A percentile compares a stretch with the other conserved stretches of the same genome.
phyloP scores from a whole-genome alignment of 179 eudicot genomes.

The Silene vulgaris region DNA sequence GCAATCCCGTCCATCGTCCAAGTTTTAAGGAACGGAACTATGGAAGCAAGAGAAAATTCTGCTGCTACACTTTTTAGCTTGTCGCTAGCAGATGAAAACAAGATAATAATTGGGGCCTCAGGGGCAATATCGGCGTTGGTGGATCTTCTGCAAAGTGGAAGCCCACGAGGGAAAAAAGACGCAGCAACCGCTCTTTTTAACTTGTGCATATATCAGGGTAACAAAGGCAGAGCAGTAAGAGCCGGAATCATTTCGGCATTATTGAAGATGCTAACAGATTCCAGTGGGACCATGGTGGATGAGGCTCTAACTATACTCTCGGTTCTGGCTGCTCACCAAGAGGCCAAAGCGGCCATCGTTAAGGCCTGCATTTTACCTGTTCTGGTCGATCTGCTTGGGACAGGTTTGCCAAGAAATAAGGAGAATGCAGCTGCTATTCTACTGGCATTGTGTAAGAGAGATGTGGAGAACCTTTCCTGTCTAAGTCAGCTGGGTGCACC shows the following conservation, averaged over 20 bases:
- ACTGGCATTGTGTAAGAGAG: slow-evolving; percentile 42
- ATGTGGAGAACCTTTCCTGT: slow-evolving; percentile 32
- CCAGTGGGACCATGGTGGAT: slow-evolving; percentile 39
- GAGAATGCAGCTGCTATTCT: slow-evolving; percentile 46
- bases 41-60: slow-evolving; percentile 42
- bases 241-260: slow-evolving; percentile 39
- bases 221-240: slow-evolving; percentile 44
- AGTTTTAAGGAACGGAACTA: slow-evolving; percentile 40
- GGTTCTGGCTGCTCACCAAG: slow-evolving; percentile 41
- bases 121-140: slow-evolving; percentile 44
- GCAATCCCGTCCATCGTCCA: slow-evolving; percentile 46
- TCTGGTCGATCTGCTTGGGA: slow-evolving; percentile 34
- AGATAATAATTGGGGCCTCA: slow-evolving; percentile 43
- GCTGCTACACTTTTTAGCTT: slow-evolving; percentile 50
- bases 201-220: slow-evolving; percentile 47
- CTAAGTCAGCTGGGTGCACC: slow-evolving; percentile 37
- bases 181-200: slow-evolving; percentile 46
- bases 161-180: slow-evolving; percentile 42
- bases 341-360: slow-evolving; percentile 38
- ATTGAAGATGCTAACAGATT: slow-evolving; percentile 39
- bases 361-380: slow-evolving; percentile 38
- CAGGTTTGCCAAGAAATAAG: slow-evolving; percentile 40
- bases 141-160: slow-evolving; percentile 34
- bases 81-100: slow-evolving; percentile 47
- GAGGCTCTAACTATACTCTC: slow-evolving; percentile 44